phyloP scores from a whole-genome alignment of 495 filamentous ascomycete genomes.

The Aspergillus steynii region DNA sequence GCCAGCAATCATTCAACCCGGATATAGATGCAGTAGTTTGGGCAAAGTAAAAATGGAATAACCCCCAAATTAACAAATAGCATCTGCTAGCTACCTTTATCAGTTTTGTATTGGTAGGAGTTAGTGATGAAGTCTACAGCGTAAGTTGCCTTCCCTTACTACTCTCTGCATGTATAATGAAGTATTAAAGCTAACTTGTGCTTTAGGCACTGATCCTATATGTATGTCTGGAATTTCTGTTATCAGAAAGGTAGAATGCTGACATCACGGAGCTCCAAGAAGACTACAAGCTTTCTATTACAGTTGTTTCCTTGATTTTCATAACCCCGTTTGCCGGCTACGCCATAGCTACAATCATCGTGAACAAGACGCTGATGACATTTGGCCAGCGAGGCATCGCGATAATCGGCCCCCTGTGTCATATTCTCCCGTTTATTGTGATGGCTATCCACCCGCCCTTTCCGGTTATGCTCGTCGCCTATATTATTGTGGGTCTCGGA shows the following conservation, averaged over 20 bases:
- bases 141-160: slow-evolving; percentile 40
- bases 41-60: slow-evolving; percentile 59
- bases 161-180: not conserved
- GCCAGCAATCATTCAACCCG: not conserved
- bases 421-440: slow-evolving; percentile 57
- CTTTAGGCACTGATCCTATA: slow-evolving; percentile 57
- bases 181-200: slow-evolving; percentile 2
- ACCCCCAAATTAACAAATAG: slow-evolving; percentile 61
- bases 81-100: slow-evolving; percentile 59
- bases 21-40: not conserved
- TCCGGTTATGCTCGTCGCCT: slow-evolving; percentile 50
- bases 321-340: slow-evolving; percentile 57
- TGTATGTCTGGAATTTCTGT: slow-evolving; percentile 24
- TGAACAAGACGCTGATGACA: slow-evolving; percentile 52
- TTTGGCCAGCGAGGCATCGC: slow-evolving; percentile 73
- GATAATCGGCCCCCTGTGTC: slow-evolving; percentile 57
- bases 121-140: slow-evolving; percentile 70
- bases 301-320: slow-evolving; percentile 55
- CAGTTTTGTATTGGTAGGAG: slow-evolving; percentile 67
- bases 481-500: slow-evolving; percentile 53
- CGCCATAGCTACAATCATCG: slow-evolving; percentile 47
- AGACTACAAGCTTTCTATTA: slow-evolving; percentile 53
- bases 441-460: slow-evolving; percentile 53
- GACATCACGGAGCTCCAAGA: slow-evolving; percentile 43
- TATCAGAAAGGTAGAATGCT: not conserved